Conservation (phyloP, 2,329 filamentous ascomycete species). For the Penicillium sp. region DNA sequence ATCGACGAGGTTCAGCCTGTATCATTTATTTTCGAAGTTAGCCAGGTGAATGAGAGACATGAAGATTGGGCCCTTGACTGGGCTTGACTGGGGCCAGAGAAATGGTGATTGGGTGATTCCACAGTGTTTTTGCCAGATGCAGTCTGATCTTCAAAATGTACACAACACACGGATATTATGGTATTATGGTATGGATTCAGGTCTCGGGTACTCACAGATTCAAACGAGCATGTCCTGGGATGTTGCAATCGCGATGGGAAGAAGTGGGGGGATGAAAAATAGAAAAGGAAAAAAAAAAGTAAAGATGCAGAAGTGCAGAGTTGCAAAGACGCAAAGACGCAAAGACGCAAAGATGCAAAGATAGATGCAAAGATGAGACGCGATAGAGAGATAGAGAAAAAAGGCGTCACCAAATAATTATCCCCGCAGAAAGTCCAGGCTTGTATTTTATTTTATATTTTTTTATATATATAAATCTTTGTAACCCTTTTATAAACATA, state of each 20-base stretch:
- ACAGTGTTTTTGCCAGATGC: not conserved
- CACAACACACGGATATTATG: not conserved
- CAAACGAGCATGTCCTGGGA: not conserved
- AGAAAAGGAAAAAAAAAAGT: not conserved
- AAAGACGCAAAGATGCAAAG: not conserved
- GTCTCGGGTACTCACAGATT: slow-evolving; percentile 3
- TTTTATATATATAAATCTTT: too few species aligned
- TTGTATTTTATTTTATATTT: not conserved
- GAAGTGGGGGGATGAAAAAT: not conserved
- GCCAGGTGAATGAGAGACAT: not conserved
- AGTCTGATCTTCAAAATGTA: not conserved
- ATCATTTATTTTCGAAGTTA: not conserved
- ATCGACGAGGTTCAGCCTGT: not conserved
- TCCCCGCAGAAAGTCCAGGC: slow-evolving; percentile 5
- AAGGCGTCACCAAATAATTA: not conserved
- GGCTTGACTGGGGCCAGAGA: not conserved
- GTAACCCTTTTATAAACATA: too few species aligned
- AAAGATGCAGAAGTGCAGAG: not conserved
- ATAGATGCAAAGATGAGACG: too few species aligned
- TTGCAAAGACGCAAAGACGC: not conserved
- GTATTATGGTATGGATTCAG: not conserved
- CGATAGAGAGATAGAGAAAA: not conserved
- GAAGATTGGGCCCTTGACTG: not conserved
- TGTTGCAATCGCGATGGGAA: not conserved
- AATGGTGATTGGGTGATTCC: not conserved